Evolutionary conservation across 1,284 basidiomycete species (phyloP).

Genomic region (Sporisorium iseilematis-ciliati): DNA sequence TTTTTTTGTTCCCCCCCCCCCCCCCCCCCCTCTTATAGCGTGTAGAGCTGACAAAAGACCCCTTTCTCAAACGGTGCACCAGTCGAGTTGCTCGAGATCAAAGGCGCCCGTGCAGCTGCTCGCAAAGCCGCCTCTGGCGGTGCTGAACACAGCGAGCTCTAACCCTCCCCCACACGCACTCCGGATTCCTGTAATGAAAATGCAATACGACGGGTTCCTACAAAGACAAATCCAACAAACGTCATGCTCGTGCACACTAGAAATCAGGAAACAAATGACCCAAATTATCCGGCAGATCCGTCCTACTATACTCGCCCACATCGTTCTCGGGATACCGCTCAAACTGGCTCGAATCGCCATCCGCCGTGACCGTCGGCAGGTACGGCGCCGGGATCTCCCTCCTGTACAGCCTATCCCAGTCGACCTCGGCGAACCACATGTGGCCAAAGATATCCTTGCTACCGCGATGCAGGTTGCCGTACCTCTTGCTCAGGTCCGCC

Average conservation of each 20-base stretch:
- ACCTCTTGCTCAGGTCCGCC: conserved; percentile 88
- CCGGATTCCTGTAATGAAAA: neutral
- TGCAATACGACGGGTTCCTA: neutral
- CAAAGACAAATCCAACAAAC: neutral
- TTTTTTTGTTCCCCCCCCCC: too few relatives aligned
- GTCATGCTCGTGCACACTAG: conserved; percentile 30
- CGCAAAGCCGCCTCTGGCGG: conserved; percentile 7
- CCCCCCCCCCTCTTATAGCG: neutral
- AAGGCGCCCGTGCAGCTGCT: conserved; percentile 36
- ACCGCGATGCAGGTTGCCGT: conserved; percentile 91
- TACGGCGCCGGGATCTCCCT: conserved; percentile 97
- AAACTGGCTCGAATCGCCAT: conserved; percentile 70
- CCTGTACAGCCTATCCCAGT: conserved; percentile 86
- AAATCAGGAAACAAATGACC: conserved; percentile 67
- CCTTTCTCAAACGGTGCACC: neutral
- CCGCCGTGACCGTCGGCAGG: conserved; percentile 75
- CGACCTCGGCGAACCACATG: conserved; percentile 96
- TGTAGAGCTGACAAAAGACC: neutral
- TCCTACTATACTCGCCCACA: conserved; percentile 59
- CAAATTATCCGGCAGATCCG: conserved; percentile 58
- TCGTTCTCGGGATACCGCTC: conserved; percentile 68
- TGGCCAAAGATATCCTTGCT: conserved; percentile 94
- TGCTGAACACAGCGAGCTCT: conserved; percentile 20
- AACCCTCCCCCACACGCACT: neutral
- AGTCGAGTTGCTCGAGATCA: conserved; percentile 56